Evolutionary conservation across 352 stramenopile species (phyloP), one percentile per base, ranked within the genome.

Genomic region (Discostella stelligera): DNA sequence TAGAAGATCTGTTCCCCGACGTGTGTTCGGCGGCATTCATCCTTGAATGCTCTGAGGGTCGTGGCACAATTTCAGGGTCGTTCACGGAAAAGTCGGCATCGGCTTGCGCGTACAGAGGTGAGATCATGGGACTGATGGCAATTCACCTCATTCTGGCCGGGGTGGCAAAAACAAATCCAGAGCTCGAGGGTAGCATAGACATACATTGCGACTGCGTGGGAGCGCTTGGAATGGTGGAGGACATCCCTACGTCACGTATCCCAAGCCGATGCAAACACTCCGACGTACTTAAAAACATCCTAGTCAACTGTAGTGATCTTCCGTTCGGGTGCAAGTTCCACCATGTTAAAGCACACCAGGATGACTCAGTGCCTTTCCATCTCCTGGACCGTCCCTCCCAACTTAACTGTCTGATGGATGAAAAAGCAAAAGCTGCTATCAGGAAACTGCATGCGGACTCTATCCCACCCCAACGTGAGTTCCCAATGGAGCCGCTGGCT

Each of bases 261-360:
- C 44, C 61, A 20, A 49, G 18, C 8, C 6, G 49, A 18, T 52
- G 30, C 16, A 23, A 16, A 20, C 62, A 70, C 54, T 70, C 49
- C 10, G 48, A 70, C 49, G 54, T 70, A 23, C 23, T 39, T 27
- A 70, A 70, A 32, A 70, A 53, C 16, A 48, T 69, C 16, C 25
- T 59, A 10, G 44, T 69, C 21, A 46, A 69, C 23, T 69, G 61
- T 14, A 49, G 32, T 32, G 25, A 48, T 10, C 62, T 70, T 1
- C 48, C n/a, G 14, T 70, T 70, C 44, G 18, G 49, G 9, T 18
- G 23, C 0, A 39, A 49, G 2, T 70, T 53, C 21, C 60, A 27
- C 7, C 62, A 70, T 32, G 62, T 70, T 0, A 30, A 58, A 30
- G 50, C 50, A 32, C 50, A 58, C 7, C 50, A 58, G 50, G 50